Conservation (phyloP, 352 stramenopile genomes). For the Globisporangium barbulae region DNA sequence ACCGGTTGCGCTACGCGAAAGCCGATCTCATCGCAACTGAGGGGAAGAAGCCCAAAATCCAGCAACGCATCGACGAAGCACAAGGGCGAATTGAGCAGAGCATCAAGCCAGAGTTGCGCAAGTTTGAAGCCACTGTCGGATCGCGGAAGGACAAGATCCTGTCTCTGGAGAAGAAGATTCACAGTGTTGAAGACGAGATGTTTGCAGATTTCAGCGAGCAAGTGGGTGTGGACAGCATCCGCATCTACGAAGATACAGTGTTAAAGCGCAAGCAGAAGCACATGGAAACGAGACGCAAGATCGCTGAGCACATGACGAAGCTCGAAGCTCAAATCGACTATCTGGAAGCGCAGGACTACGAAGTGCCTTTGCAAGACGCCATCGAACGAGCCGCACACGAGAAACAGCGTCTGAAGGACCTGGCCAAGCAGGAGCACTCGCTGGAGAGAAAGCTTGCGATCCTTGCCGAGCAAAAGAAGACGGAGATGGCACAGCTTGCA, state of each 20-base stretch:
- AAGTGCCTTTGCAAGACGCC: slow-evolving; percentile 38
- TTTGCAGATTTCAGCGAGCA: slow-evolving; percentile 79
- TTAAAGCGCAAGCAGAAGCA: slow-evolving; percentile 78
- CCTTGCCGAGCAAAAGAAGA: slow-evolving; percentile 77
- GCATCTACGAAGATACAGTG: slow-evolving; percentile 93
- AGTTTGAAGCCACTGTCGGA: slow-evolving; percentile 46
- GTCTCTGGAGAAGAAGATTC: slow-evolving; percentile 56
- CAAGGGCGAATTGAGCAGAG: slow-evolving; percentile 41
- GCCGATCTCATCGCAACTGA: slow-evolving; percentile 73
- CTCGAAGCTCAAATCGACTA: slow-evolving; percentile 75
- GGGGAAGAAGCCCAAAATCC: slow-evolving; percentile 63
- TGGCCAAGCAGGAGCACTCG: slow-evolving; percentile 46
- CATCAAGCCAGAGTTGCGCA: slow-evolving; percentile 63
- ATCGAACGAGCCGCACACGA: slow-evolving; percentile 46
- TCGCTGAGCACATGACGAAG: slow-evolving; percentile 81
- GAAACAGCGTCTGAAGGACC: slow-evolving; percentile 44
- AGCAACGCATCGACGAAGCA: slow-evolving; percentile 53
- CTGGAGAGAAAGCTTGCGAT: slow-evolving; percentile 43
- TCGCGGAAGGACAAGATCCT: slow-evolving; percentile 45
- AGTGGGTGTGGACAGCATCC: slow-evolving; percentile 79
- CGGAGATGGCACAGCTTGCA: slow-evolving; percentile 40
- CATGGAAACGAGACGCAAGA: slow-evolving; percentile 67
- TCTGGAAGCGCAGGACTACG: slow-evolving; percentile 64
- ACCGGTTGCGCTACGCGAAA: slow-evolving; percentile 70
- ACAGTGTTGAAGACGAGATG: slow-evolving; percentile 80